Evolutionary conservation across 1,284 basidiomycete species (phyloP), one percentile per base, ranked within the genome.

Genomic region (Cutaneotrichosporon cutaneum): DNA sequence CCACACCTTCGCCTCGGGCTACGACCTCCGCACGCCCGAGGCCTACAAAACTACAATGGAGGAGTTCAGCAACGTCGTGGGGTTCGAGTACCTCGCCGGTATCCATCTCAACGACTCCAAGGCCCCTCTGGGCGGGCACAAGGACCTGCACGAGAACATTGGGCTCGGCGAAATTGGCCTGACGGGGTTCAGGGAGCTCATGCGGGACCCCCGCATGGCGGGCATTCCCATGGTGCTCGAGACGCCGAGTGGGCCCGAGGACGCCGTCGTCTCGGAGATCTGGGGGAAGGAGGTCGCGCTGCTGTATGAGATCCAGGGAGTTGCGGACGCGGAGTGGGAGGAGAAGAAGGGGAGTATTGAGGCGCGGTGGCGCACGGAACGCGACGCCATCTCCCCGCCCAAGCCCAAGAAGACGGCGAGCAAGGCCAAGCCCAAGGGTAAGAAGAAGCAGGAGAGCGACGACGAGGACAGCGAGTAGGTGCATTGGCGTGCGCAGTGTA

Each of bases 51-150:
- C 66, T 10, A 80, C 76, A 24, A 75, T 90, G 75, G 64, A 78
- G 11, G 79, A 84, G 57, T 91, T 94, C 68, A 86, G 90, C 48
- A 70, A 81, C 21, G 81, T 85, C 56, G 82, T 94, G 7, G 90
- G 92, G 1, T 72, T 89, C 33, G 75, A 82, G 14, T 92, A 90
- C 71, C 85, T 94, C 16, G 83, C 85, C 6, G 90, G 87, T 0
- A 87, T 93, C 83, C 92, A 94, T 73, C 73, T 93, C 58, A 94
- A 94, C 76, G 91, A 93, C 73, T 90, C 88, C 4, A 90, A 90
- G 72, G 83, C 82, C 16, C 80, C 79, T 0, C 81, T 87, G 7
- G 85, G 82, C 1, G 87, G 86, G 24, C 86, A 85, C 70, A 86
- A 86, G 67, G 92, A 94, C 72, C 78, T 90, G 32, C 91, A 94